Base-by-base conservation (phyloP, 2,329 filamentous ascomycete genomes). In the Colletotrichum lentis region DNA sequence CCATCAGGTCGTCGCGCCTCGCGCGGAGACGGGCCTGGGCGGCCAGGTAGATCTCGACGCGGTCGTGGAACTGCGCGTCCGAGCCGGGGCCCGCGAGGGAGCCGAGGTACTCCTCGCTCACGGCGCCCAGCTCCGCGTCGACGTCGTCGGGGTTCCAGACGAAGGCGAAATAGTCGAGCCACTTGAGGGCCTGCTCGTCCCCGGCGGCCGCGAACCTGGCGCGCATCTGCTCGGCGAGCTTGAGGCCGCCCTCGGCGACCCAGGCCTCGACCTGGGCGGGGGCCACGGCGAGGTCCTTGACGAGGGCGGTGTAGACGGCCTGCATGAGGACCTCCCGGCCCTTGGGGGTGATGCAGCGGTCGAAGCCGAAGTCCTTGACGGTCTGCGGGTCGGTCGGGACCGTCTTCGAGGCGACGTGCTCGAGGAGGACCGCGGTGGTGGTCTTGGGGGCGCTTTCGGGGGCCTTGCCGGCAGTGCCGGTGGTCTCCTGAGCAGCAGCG, bases 111-210 rank as follows among this genome's bases (percentile, higher is more conserved):
- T 53, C 50, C 16, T 53, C 50, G 50, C 24, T 31, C 14, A n/a
- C 14, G 49, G 49, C 49, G 27, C 12, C 49, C 22, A 52, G 27
- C 27, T 35, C 49, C 12, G 49, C 22, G 27, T 44, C 39, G 37
- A 41, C 37, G 27, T 41, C 53, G n/a, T 41, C 39, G 37, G 46
- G 10, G 46, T 64, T 56, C 62, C 62, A 64, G 27, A 64, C 52
- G 54, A 44, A 64, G 37, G 46, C 54, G 55, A 59, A 52, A 47
- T 53, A 44, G 8, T 35, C 31, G 31, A 35, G 31, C 31, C 31
- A 35, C 31, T 10, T 8, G 31, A 35, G 31, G 8, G 7, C 31
- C 8, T 35, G 31, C 31, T 35, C 31, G 31, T 35, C 31, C 31
- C 7, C 7, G 31, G 31, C 31, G 8, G 31, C 31, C 31, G 8